Conservation (phyloP, 495 filamentous ascomycete genomes). For the Trichocladium antarcticum region DNA sequence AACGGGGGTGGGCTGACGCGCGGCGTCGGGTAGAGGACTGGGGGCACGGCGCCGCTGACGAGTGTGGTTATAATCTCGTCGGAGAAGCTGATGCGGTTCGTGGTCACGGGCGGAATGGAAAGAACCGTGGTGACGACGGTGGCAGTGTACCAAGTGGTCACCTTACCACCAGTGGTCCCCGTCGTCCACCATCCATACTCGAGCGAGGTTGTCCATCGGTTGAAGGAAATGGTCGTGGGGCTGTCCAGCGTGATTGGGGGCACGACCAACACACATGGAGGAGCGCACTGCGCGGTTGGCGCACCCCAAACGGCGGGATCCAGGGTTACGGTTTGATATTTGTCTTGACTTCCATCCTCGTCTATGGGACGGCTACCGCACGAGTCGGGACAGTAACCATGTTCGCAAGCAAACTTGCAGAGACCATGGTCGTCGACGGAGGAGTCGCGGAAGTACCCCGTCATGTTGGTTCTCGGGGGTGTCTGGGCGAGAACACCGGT, state of each 20-base stretch:
- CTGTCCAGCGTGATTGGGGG: not conserved
- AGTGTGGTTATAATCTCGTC: not conserved
- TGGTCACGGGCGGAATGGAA: not conserved
- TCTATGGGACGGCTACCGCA: not conserved
- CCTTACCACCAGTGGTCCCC: not conserved
- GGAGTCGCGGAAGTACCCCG: not conserved
- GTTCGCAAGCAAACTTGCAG: not conserved
- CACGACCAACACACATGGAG: not conserved
- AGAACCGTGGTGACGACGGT: not conserved
- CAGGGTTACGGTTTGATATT: not conserved
- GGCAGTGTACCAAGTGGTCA: not conserved
- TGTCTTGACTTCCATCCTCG: not conserved
- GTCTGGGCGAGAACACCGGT: not conserved
- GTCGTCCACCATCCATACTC: not conserved
- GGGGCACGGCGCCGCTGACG: not conserved
- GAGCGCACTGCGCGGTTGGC: not conserved
- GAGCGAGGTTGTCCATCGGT: not conserved
- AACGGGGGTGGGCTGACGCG: constrained; percentile 1
- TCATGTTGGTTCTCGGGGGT: not conserved
- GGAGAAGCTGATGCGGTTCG: not conserved
- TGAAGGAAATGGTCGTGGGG: not conserved
- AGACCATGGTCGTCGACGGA: not conserved
- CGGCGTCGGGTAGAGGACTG: not conserved
- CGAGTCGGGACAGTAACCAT: not conserved
- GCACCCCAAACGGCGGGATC: not conserved